Evolutionary conservation across 495 filamentous ascomycete genomes (phyloP), one percentile per base, ranked within the genome.

Genomic region (Hypoxylon fragiforme): DNA sequence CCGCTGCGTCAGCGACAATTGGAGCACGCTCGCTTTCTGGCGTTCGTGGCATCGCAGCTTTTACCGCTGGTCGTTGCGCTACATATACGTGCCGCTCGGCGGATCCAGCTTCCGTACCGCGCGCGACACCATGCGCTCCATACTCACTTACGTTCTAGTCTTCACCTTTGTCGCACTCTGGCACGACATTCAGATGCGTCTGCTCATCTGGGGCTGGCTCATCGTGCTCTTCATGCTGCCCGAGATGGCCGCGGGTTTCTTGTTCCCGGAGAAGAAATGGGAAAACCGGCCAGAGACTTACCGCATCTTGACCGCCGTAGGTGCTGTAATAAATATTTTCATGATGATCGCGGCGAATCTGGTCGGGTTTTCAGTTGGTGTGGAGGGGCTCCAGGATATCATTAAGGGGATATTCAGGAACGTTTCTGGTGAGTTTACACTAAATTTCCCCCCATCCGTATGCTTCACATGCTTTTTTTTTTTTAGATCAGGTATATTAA

Each of bases 161-260:
- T 99, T 99, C 67, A 96, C 91, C 1, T 99, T 99, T 57, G 94
- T 99, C 21, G 94, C 95, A 4, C 76, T 99, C 31, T 99, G 94
- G 94, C 94, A 99, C 69, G 94, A 99, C 62, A 95, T 99, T 67
- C 85, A 92, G 63, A 81, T 97, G n/a, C 83, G 85, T 36, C 79
- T 99, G 18, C 81, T 99, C 11, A 86, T 94, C 64, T 99, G 94
- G 94, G 91, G 94, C 11, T 99, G 94, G 94, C 75, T 99, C 41
- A 81, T 97, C 35, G 90, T 92, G 3, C 70, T 97, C 8, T 99
- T 99, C 72, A 86, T 99, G 65, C 66, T 97, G 18, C 94, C 94
- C 0, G 95, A 97, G 68, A 77, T 92, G 38, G 68, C 90, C 11
- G 90, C 84, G 6, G 71, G 77, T 0, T 73, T 82, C 32, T 22